These are phyloP conservation scores for Pyrus hybrid DNA, from an alignment of 331 rosid species.

Conservation along the genomic window DNA sequence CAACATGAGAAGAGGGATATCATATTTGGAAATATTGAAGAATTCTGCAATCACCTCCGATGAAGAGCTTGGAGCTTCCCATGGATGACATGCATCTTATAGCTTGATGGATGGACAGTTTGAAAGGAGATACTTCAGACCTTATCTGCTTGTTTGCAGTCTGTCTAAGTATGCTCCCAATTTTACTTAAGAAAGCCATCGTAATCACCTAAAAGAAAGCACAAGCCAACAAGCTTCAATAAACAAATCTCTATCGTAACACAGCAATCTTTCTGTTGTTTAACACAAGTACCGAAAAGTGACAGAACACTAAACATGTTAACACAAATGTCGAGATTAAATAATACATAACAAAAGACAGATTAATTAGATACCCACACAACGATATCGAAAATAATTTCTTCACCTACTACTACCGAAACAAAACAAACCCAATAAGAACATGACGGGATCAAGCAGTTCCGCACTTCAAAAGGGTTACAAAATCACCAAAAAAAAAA, in stretches of 20 bases:
- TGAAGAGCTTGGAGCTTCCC: constrained; percentile 52
- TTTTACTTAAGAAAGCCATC: constrained; percentile 72
- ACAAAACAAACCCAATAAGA: not conserved
- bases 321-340: not conserved
- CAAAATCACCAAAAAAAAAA: not conserved
- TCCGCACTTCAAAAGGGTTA: not conserved
- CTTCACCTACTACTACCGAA: not conserved
- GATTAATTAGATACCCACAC: not conserved
- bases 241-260: not conserved
- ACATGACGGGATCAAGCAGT: not conserved
- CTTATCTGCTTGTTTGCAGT: constrained; percentile 31
- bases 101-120: constrained; percentile 44
- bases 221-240: not conserved
- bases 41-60: constrained; percentile 49
- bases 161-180: constrained; percentile 63
- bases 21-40: not conserved
- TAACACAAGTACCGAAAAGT: not conserved
- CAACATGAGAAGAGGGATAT: not conserved
- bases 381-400: not conserved
- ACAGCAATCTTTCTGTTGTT: not conserved
- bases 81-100: constrained; percentile 57
- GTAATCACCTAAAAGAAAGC: constrained; percentile 23
- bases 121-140: constrained; percentile 33
- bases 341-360: not conserved
- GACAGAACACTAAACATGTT: not conserved